phyloP scores from a whole-genome alignment of 208 protist species.

The Herpetomonas samuelpessoai region DNA sequence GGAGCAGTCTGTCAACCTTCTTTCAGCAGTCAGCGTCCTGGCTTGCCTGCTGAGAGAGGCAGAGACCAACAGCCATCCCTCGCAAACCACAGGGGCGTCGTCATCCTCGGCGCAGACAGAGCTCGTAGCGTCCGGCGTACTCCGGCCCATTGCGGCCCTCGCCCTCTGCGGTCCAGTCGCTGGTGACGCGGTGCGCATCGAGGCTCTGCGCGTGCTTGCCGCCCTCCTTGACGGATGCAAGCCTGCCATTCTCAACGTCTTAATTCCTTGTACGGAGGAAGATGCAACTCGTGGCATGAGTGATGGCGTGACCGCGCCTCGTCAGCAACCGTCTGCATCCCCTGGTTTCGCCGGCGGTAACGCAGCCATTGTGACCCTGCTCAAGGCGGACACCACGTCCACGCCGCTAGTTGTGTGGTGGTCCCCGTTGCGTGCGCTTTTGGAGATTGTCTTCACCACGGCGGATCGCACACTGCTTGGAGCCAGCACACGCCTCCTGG shows the following conservation, averaged over 20 bases:
- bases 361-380: slow-evolving; percentile 15
- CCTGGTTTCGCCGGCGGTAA: neutral
- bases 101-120: slow-evolving; percentile 13
- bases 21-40: slow-evolving; percentile 5
- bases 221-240: slow-evolving; percentile 32
- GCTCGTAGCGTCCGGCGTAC: slow-evolving; percentile 53
- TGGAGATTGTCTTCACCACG: slow-evolving; percentile 54
- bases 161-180: slow-evolving; percentile 58
- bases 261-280: slow-evolving; percentile 5
- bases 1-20: slow-evolving; percentile 8
- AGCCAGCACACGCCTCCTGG: slow-evolving; percentile 10
- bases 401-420: slow-evolving; percentile 23
- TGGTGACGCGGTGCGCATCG: slow-evolving; percentile 74
- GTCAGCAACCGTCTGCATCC: neutral
- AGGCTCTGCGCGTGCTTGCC: slow-evolving; percentile 59
- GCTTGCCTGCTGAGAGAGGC: slow-evolving; percentile 6
- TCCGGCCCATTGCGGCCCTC: slow-evolving; percentile 43
- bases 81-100: neutral
- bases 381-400: slow-evolving; percentile 13
- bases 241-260: slow-evolving; percentile 47
- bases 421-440: slow-evolving; percentile 38
- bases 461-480: slow-evolving; percentile 36
- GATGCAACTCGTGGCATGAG: no score
- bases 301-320: neutral
- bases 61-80: no score